Evolutionary conservation across 345 rosid species (phyloP).

Genomic region (Alliaria petiolata): DNA sequence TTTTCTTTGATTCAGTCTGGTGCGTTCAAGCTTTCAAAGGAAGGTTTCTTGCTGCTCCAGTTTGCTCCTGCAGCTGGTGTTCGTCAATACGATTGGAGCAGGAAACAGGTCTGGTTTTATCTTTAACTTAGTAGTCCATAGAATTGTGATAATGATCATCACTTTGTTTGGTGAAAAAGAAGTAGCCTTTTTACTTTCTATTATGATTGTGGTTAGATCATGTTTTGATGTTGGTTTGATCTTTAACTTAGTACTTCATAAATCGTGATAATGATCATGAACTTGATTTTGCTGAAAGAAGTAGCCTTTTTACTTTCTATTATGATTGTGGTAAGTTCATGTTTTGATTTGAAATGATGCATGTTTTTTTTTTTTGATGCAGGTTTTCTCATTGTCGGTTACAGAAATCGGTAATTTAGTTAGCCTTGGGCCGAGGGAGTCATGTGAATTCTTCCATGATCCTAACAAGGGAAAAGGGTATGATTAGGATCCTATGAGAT

Average conservation of each 20-base stretch:
- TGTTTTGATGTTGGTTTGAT: conserved; percentile 27
- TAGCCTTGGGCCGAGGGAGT: conserved; percentile 66
- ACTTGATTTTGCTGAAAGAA: neutral
- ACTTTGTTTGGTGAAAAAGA: neutral
- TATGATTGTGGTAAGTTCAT: neutral
- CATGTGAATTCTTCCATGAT: conserved; percentile 88
- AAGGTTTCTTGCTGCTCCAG: conserved; percentile 68
- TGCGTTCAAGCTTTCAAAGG: conserved; percentile 65
- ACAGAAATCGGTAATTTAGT: conserved; percentile 70
- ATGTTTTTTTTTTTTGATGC: neutral
- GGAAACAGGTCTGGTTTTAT: conserved; percentile 61
- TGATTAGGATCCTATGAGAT: neutral
- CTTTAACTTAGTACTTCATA: neutral
- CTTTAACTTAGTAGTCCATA: neutral
- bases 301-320: neutral
- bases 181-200: neutral
- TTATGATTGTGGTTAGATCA: neutral
- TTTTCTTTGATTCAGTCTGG: conserved; percentile 55
- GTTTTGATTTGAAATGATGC: neutral
- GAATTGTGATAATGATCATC: neutral
- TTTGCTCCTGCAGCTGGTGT: conserved; percentile 84
- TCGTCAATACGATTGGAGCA: conserved; percentile 85
- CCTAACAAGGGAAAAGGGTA: conserved; percentile 86
- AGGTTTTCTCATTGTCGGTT: conserved; percentile 86
- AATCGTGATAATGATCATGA: neutral